Evolutionary conservation across 768 basidiomycete genomes (phyloP), one percentile per base, ranked within the genome.

Genomic region (Melanogaster broomeanus): DNA sequence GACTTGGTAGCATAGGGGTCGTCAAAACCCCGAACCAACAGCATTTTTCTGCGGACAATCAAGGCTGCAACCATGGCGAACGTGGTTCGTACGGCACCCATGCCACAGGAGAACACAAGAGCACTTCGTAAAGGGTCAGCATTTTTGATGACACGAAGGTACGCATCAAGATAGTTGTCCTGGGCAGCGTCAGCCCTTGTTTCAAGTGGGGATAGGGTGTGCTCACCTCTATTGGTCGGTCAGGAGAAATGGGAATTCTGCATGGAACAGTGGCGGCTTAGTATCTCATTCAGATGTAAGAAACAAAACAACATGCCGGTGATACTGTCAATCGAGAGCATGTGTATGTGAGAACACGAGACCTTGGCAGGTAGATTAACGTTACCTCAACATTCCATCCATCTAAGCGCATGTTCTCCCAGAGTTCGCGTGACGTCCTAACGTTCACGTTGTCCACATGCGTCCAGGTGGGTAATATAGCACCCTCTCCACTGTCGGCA

Each of bases 61-160:
- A 86, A 83, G 1, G 96, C 94, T 7, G 93, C 91, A n/a, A 87
- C 82, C 97, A 98, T 98, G 3, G 92, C 93, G 64, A 97, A 98
- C 0, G 95, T 98, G 3, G 94, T 95, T 18, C 96, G 81, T 1
- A 98, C 95, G 3, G 92, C 93, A 40, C 97, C 97, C 85, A 96
- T 93, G 28, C 97, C 96, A 66, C 96, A 98, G 43, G 90, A 93
- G 67, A 98, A 98, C 4, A 98, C 89, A 18, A 98, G 74, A 0
- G 89, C 85, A 0, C 93, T 93, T 16, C 76, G 75, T 4, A 87
- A 72, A 2, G 96, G 95, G 60, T 96, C 90, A 0, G 88, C 82
- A 34, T 79, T 70, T 55, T 84, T 82, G 52, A 99, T 88, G 30
- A 96, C 85, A 3, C 77, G 79, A 18, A 95, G 76, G 66, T 98